Base-by-base conservation (phyloP, 2,329 filamentous ascomycete species). In the Neonectria hederae region DNA sequence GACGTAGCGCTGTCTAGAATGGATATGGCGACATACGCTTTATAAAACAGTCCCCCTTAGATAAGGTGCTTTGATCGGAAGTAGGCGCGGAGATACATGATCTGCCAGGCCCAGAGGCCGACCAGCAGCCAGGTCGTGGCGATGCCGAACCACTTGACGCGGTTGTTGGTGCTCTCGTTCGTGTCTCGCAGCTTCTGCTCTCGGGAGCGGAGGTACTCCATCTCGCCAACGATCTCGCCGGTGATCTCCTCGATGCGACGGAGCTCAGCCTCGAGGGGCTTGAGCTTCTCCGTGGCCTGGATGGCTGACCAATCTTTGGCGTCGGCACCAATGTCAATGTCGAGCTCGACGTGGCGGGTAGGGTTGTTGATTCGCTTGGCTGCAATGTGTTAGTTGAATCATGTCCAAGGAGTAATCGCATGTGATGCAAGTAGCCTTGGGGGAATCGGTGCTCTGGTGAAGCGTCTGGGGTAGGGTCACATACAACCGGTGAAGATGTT, bases 151-250 rank as follows among this genome's bases (percentile, higher is more conserved):
- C 93, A 98, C 86, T 98, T 99, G 76, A 99, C 96, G 64, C 96
- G 89, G 82, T 92, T 96, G 83, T 99, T 99, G 71, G 96, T 99
- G 86, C 95, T 98, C 90, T 99, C 96, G 81, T 99, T 99, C 73
- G 96, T 99, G 83, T 99, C 95, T 79, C 96, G 87, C 74, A 99
- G 87, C 85, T 93, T 97, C 87, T 97, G 94, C 86, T 99, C 96
- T 74, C 96, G 89, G 42, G 81, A 75, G 70, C 96, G 89, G 74
- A 99, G 88, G 83, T 98, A 99, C 70, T 98, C 95, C 95, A 99
- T 97, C 86, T 98, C 95, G 68, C 81, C 81, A 53, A 97, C 95
- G 69, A 98, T 89, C 83, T 98, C 95, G 70, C 85, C 86, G 42
- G 97, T 92, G 77, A 95, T 87, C 83, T 97, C 96, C 80, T 97